Evolutionary conservation across 208 protist species (phyloP).

Genomic region (Leptomonas seymouri): DNA sequence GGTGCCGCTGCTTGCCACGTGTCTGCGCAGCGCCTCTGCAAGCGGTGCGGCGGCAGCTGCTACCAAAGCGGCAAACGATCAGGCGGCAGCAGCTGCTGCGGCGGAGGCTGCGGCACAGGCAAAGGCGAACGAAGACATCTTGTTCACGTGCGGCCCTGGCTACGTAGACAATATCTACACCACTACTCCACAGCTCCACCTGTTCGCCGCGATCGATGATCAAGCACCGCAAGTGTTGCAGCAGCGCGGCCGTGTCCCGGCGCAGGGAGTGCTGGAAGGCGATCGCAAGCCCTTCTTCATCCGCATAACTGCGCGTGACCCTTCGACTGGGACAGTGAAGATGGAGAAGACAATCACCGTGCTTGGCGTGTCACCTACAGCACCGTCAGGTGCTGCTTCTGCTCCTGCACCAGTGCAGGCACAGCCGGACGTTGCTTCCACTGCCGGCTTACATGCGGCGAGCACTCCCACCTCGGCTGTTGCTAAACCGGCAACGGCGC

Average conservation of each 20-base stretch:
- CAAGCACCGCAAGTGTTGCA: constrained; percentile 46
- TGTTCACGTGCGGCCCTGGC: constrained; percentile 64
- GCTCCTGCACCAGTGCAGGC: constrained; percentile 11
- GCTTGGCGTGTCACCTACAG: constrained; percentile 29
- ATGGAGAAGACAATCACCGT: constrained; percentile 51
- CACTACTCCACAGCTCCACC: constrained; percentile 41
- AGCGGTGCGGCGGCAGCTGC: constrained; percentile 28
- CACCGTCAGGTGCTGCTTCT: not conserved
- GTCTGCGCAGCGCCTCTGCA: constrained; percentile 38
- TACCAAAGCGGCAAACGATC: not conserved
- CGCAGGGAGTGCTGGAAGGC: constrained; percentile 18
- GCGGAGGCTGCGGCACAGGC: constrained; percentile 3
- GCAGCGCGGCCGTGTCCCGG: constrained; percentile 73
- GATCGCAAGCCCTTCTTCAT: constrained; percentile 57
- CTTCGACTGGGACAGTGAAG: constrained; percentile 39
- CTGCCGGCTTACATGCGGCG: not conserved
- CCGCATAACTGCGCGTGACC: constrained; percentile 60
- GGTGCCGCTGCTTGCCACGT: constrained; percentile 57
- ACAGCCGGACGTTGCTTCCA: not conserved
- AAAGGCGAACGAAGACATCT: constrained; percentile 36
- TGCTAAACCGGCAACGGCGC: too few relatives aligned
- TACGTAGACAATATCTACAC: constrained; percentile 77
- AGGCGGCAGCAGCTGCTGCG: constrained; percentile 11
- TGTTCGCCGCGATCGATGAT: constrained; percentile 59
- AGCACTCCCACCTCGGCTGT: not conserved